These are phyloP conservation scores for Boletus rubescentipes DNA, from an alignment of 768 basidiomycete genomes.

Conservation along the genomic window DNA sequence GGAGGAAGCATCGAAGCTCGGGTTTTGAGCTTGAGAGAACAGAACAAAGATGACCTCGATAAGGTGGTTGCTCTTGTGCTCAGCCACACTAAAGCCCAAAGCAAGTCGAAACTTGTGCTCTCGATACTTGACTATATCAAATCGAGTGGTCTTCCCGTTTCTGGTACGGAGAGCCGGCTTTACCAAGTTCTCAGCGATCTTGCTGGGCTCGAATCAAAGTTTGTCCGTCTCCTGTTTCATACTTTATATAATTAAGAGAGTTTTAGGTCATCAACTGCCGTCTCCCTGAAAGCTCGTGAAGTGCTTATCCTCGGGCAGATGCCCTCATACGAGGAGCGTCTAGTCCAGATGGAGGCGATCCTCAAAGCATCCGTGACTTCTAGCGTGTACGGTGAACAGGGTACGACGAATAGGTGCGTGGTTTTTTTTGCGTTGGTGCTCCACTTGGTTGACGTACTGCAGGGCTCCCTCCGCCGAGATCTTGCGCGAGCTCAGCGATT, in stretches of 20 bases:
- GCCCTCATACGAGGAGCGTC: slow-evolving; percentile 95
- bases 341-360: slow-evolving; percentile 91
- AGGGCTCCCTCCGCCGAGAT: slow-evolving; percentile 85
- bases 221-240: slow-evolving; percentile 25
- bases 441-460: slow-evolving; percentile 4
- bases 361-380: slow-evolving; percentile 85
- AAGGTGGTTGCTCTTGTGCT: slow-evolving; percentile 83
- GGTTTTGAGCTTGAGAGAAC: slow-evolving; percentile 85
- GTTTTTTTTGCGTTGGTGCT: neutral
- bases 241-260: neutral
- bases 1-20: slow-evolving; percentile 93
- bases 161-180: slow-evolving; percentile 69
- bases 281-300: slow-evolving; percentile 94
- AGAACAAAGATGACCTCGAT: slow-evolving; percentile 90
- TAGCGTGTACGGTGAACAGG: slow-evolving; percentile 87
- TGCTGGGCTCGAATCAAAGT: slow-evolving; percentile 88
- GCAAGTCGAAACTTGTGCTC: slow-evolving; percentile 87
- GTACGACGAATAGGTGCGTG: slow-evolving; percentile 54
- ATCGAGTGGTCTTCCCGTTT: slow-evolving; percentile 69
- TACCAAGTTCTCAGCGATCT: slow-evolving; percentile 78
- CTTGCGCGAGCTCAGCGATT: slow-evolving; percentile 91
- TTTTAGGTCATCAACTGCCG: slow-evolving; percentile 80
- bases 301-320: slow-evolving; percentile 94
- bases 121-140: slow-evolving; percentile 90
- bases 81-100: slow-evolving; percentile 93